Evolutionary conservation across 2,329 filamentous ascomycete genomes (phyloP).

Genomic region (Hypoxylon rubiginosum): DNA sequence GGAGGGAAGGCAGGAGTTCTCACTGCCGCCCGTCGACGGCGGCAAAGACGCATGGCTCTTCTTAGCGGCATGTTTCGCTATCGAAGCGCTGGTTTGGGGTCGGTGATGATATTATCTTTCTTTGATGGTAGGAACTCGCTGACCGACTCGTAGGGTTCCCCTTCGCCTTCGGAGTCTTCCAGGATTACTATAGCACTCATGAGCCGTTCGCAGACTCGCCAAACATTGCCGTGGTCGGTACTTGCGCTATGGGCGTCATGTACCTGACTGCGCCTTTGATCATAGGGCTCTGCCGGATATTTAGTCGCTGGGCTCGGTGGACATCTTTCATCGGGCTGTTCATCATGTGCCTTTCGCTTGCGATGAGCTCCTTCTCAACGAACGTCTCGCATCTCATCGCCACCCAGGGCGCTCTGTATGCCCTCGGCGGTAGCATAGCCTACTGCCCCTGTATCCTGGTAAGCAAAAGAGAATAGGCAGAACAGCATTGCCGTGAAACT

Average conservation of each 20-base stretch:
- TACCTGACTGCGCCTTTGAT: conserved; percentile 66
- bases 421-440: conserved; percentile 66
- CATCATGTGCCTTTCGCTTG: conserved; percentile 66
- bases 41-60: conserved; percentile 57
- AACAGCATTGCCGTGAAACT: neutral
- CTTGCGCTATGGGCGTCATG: conserved; percentile 71
- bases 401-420: conserved; percentile 73
- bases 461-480: conserved; percentile 19
- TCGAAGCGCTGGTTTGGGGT: conserved; percentile 69
- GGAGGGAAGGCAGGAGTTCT: conserved; percentile 36
- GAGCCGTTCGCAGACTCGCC: conserved; percentile 68
- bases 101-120: conserved; percentile 29
- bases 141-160: conserved; percentile 68
- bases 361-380: conserved; percentile 65
- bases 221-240: conserved; percentile 74
- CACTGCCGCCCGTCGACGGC: conserved; percentile 48
- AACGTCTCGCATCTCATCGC: conserved; percentile 68
- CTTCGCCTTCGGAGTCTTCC: conserved; percentile 78
- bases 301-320: conserved; percentile 58
- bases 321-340: conserved; percentile 61
- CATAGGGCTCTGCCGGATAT: conserved; percentile 61
- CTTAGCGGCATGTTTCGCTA: conserved; percentile 62
- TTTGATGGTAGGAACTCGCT: conserved; percentile 18
- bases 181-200: conserved; percentile 74
- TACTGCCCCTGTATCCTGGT: conserved; percentile 67